These are phyloP conservation scores for Chytriomyces hyalinus DNA, from an alignment of 192 early-diverging fungal genomes.

Conservation along the genomic window DNA sequence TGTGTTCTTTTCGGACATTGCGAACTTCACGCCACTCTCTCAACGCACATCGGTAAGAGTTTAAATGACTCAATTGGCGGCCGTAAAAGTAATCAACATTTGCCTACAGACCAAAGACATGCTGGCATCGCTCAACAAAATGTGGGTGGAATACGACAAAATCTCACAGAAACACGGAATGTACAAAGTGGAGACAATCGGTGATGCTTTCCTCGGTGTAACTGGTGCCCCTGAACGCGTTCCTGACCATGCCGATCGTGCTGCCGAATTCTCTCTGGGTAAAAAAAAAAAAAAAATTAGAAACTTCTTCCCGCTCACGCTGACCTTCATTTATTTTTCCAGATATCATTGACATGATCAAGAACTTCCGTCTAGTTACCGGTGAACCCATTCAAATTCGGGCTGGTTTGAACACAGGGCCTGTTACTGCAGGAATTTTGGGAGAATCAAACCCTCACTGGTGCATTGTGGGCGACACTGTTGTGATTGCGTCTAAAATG, in stretches of 20 bases:
- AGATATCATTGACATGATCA: slow-evolving; percentile 50
- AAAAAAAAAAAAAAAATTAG: neutral
- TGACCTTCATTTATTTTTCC: neutral
- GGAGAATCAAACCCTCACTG: slow-evolving; percentile 53
- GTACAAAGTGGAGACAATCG: slow-evolving; percentile 60
- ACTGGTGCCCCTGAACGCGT: slow-evolving; percentile 37
- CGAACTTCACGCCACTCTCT: slow-evolving; percentile 49
- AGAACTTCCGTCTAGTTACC: slow-evolving; percentile 42
- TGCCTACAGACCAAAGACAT: slow-evolving; percentile 47
- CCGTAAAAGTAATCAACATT: neutral
- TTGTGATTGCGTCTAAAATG: slow-evolving; percentile 54
- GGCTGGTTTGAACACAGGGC: slow-evolving; percentile 54
- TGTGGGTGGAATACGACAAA: slow-evolving; percentile 52
- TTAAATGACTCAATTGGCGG: slow-evolving; percentile 1
- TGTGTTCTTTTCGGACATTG: slow-evolving; percentile 52
- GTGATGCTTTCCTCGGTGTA: slow-evolving; percentile 43
- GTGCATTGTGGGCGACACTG: slow-evolving; percentile 56
- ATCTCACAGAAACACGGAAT: slow-evolving; percentile 46
- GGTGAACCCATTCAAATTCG: slow-evolving; percentile 50
- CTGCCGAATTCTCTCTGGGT: slow-evolving; percentile 39
- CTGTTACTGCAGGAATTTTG: slow-evolving; percentile 52
- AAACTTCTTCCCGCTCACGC: slow-evolving; percentile 9
- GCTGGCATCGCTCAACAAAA: slow-evolving; percentile 49
- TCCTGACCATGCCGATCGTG: slow-evolving; percentile 40
- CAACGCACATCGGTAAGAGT: slow-evolving; percentile 35